Conservation (phyloP, 441 rosid genomes). For the Mallotus repandus region DNA sequence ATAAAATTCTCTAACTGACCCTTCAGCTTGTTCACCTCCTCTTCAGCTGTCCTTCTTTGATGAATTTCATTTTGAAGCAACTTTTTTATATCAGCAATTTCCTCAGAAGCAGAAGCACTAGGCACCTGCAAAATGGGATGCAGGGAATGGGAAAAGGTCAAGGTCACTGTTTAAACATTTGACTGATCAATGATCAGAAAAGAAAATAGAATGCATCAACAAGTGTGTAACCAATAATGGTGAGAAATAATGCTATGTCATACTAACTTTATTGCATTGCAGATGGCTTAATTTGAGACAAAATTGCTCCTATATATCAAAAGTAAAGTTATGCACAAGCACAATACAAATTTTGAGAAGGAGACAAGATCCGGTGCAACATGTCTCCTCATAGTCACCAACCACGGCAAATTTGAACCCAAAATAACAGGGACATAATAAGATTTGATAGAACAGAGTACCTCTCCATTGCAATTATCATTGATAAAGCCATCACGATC, state of each 20-base stretch:
- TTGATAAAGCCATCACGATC: conserved; percentile 44
- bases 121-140: conserved; percentile 37
- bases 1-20: conserved; percentile 54
- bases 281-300: conserved; percentile 1
- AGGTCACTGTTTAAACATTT: conserved; percentile 1
- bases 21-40: conserved; percentile 65
- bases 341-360: not conserved
- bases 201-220: not conserved
- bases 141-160: conserved; percentile 3
- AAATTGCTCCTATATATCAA: not conserved
- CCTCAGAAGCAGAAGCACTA: conserved; percentile 45
- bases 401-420: not conserved
- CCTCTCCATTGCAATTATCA: conserved; percentile 52
- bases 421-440: conserved; percentile 6
- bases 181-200: conserved; percentile 1
- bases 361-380: not conserved
- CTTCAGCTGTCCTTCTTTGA: conserved; percentile 78
- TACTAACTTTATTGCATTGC: not conserved
- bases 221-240: not conserved
- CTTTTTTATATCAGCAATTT: conserved; percentile 55
- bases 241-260: conserved; percentile 8
- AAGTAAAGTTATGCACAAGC: not conserved
- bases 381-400: not conserved
- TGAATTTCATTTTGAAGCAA: conserved; percentile 72
- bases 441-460: conserved; percentile 29